Base-by-base conservation (phyloP, 106 monocot species). In the Acanthochlamys bracteata region DNA sequence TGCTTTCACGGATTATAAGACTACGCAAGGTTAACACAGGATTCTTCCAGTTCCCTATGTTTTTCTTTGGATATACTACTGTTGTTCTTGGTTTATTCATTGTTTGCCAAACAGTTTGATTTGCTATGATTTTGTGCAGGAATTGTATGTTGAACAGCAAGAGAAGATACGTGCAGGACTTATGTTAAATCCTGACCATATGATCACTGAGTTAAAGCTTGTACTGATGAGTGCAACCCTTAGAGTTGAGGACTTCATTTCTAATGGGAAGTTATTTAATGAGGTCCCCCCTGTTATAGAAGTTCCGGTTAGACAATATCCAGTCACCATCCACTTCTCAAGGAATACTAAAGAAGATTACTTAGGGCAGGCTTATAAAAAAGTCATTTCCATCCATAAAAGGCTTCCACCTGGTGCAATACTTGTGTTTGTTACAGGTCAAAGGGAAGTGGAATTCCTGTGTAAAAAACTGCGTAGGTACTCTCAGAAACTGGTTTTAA, bases 161-260 rank as follows among this genome's bases (percentile, higher is more conserved):
- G 79, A 81, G 51, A 77, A 75, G 59, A 73, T 92, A 45, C 61
- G 16, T 33, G 58, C 76, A 45, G 85, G 98, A 60, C 58, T 55
- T 7, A 79, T 33, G 25, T 73, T 88, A 13, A 80, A 66, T 61
- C 67, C 74, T 60, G 76, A 98, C 53, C 81, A 84, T 70, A 64
- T 72, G 22, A 70, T 88, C 21, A 77, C 60, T 63, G 67, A 55
- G 45, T 77, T 98, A 71, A 98, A 81, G 68, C 74, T 98, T 45
- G 61, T 98, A 53, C 81, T 98, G 23, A 98, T 98, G 92, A 98
- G 98, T 79, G 98, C 98, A 43, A 98, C 98, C 4, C 69, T 98
- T 20, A 66, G 76, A 60, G 85, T 98, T 47, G 88, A 98, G 65
- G 98, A 98, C 53, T 98, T 98, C 63, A 67, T 78, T 74, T 88